Base-by-base conservation (phyloP, 306 rosid species). In the Ceratonia siliqua region DNA sequence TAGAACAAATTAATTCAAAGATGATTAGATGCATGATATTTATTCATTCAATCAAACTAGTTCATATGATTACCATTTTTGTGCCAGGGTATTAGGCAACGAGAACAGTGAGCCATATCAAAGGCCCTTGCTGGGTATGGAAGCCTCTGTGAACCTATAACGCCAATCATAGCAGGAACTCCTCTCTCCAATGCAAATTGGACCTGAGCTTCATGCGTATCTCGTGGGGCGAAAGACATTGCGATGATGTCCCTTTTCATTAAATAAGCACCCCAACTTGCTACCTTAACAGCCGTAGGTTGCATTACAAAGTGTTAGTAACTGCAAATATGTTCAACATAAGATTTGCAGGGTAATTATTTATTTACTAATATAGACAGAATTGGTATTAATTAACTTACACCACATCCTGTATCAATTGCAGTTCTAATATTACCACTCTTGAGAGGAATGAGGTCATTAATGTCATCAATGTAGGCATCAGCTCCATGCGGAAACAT, bases 21-120 rank as follows among this genome's bases (percentile, higher is more conserved):
- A 42, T 75, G n/a, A n/a, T n/a, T n/a, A n/a, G n/a, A n/a, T n/a
- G n/a, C n/a, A n/a, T n/a, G n/a, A n/a, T n/a, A n/a, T n/a, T n/a
- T n/a, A n/a, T n/a, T n/a, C n/a, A n/a, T n/a, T n/a, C n/a, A n/a
- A n/a, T n/a, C n/a, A n/a, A n/a, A n/a, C n/a, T 41, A 67, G 4
- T 59, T 7, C 1, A 32, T 5, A 46, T 53, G 58, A 22, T 70
- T 91, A 92, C 97, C 91, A 77, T 48, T 8, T 10, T 86, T 70
- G 1, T 49, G 3, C 99, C 99, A 94, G 2, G 97, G 99, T 46
- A 94, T 90, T 48, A 94, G 62, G 83, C 99, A 94, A 62, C 99
- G 97, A 27, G 99, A 94, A 82, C 99, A 94, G 64, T 94, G 99
- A 70, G 99, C 99, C 96, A 94, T 94, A 70, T 94, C 99, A 25